Evolutionary conservation across 495 filamentous ascomycete species (phyloP), one percentile per base, ranked within the genome.

Genomic region (Annulohypoxylon moriforme): DNA sequence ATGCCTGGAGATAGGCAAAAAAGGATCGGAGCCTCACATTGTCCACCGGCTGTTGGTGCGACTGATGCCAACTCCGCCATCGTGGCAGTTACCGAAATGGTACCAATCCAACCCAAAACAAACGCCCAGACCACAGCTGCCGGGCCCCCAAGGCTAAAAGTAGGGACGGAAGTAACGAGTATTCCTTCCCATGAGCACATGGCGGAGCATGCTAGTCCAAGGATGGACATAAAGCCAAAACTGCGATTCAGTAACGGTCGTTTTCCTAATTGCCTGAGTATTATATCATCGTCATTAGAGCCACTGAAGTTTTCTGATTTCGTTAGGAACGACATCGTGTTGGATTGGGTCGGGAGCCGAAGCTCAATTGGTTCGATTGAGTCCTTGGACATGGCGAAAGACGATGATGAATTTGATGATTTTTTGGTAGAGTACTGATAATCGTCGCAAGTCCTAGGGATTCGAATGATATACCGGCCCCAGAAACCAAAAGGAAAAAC

Each of bases 61-160:
- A 87, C 85, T 0, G 84, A 86, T 3, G 82, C 80, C 59, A 87
- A 63, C 68, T 87, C 85, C n/a, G 80, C 75, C 33, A 87, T 78
- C 14, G 80, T 77, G 0, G 78, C 80, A 63, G 81, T 85, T 0
- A 82, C 78, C 0, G 82, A 85, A 13, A 84, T 71, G 1, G 79
- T 83, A 6, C 82, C 83, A 5, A 82, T 67, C 85, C 85, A 88
- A 5, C 77, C 81, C 55, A 87, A 81, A 5, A 88, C 29, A 49
- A 82, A 88, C 3, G 80, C 81, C 76, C 86, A 88, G 1, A 89
- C 77, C 0, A 87, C 79, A 18, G 83, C 85, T 1, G 81, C 85
- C 0, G 86, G 81, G 1, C 87, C 87, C n/a, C 84, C 85, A n/a
- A 25, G 20, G 70, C 82, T 85, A 16, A 76, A 40, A 13, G 59